Conservation (phyloP, 2,329 filamentous ascomycete species). For the Cytospora chrysosperma region DNA sequence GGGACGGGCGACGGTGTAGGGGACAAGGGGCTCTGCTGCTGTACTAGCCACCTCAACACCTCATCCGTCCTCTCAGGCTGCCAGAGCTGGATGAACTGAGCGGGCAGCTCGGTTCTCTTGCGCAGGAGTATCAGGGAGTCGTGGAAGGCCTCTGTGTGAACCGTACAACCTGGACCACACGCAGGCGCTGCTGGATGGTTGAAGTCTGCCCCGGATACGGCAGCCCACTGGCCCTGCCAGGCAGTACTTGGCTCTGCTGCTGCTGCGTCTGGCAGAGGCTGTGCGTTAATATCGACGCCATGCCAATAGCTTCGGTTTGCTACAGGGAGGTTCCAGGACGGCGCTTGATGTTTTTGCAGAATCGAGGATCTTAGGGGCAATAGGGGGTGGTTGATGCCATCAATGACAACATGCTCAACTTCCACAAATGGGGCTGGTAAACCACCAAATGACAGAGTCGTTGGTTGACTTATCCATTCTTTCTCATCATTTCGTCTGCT, state of each 20-base stretch:
- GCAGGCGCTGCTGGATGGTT: background rate
- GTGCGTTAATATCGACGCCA: background rate
- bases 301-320: background rate
- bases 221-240: conserved; percentile 8
- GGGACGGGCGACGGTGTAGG: conserved; percentile 1
- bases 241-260: background rate
- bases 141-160: conserved; percentile 32
- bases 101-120: conserved; percentile 26
- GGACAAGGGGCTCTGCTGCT: conserved; percentile 25
- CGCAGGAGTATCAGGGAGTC: conserved; percentile 32
- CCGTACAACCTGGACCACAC: conserved; percentile 29
- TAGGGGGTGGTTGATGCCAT: conserved; percentile 26
- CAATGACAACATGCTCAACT: conserved; percentile 15
- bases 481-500: conserved; percentile 8
- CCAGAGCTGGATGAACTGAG: conserved; percentile 22
- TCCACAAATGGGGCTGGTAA: conserved; percentile 22
- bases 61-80: conserved; percentile 22
- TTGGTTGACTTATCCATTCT: background rate
- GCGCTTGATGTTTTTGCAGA: background rate
- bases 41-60: conserved; percentile 30
- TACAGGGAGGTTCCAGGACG: background rate
- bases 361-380: conserved; percentile 7
- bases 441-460: conserved; percentile 11
- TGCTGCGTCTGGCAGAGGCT: background rate
- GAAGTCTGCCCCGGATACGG: background rate